Base-by-base conservation (phyloP, 2,329 filamentous ascomycete genomes). In the Epichloe sibirici region DNA sequence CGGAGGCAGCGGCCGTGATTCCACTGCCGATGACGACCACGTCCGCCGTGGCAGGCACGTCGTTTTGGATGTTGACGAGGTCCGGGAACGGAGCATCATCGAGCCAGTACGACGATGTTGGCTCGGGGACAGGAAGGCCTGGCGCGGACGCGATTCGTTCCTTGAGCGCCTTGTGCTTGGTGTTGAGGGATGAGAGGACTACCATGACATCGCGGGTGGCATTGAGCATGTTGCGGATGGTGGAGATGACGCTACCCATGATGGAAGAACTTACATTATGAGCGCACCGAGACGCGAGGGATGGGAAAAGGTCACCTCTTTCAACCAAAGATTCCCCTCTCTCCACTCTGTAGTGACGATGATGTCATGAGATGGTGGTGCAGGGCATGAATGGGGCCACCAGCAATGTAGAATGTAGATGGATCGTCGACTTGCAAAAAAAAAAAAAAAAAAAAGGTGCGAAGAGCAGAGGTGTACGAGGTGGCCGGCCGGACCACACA, bases 11-110 rank as follows among this genome's bases (percentile, higher is more conserved):
- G 9, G 70, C 75, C 2, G 76, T 74, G 54, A 81, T 79, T 1
- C 78, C 78, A 38, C 75, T 78, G 23, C 78, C 76, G 56, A 80
- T 72, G 42, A 80, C 70, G 17, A 75, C 70, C 2, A 78, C 62
- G 53, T 80, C 77, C 5, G 69, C 71, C 6, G 65, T 59, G 2
- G 58, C 45, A 0, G 73, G 71, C 7, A 76, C 59, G 2, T 55
- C 53, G 2, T 61, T 55, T 35, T 63, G 63, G 2, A 63, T 58
- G 47, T 69, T 56, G 48, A 68, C 65, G 11, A 76, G 65, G 21
- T 69, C 63, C 4, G 71, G 70, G 58, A 68, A 71, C 0, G 73
- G 71, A 48, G 73, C 68, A 46, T 71, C 57, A 12, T 68, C 61
- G 31, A 72, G 66, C 75, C 74, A 78, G 61, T 73, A 77, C 7